phyloP scores from a whole-genome alignment of 768 basidiomycete species.

The Rhizopogon vulgaris region DNA sequence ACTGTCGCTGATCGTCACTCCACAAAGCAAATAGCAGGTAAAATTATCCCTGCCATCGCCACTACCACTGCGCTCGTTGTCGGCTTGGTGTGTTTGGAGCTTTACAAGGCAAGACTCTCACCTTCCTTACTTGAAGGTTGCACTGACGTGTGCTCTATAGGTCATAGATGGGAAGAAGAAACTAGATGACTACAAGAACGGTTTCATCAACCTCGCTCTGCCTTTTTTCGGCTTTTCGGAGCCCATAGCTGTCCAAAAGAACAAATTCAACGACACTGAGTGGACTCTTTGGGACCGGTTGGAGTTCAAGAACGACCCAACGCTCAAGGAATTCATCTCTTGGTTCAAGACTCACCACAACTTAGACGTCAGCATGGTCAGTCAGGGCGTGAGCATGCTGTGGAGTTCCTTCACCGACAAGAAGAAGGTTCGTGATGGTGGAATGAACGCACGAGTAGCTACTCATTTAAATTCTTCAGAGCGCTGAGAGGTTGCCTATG shows the following conservation, averaged over 20 bases:
- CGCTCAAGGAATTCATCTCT: constrained; percentile 74
- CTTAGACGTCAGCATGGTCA: constrained; percentile 91
- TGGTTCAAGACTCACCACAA: constrained; percentile 84
- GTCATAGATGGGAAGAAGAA: constrained; percentile 93
- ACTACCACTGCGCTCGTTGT: constrained; percentile 95
- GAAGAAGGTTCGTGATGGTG: constrained; percentile 64
- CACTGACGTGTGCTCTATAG: constrained; percentile 33
- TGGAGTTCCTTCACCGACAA: constrained; percentile 92
- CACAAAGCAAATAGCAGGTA: constrained; percentile 97
- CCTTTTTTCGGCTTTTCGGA: constrained; percentile 99
- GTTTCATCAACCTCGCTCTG: constrained; percentile 94
- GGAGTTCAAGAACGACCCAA: constrained; percentile 85
- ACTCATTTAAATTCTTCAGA: constrained; percentile 37
- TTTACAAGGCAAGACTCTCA: constrained; percentile 72
- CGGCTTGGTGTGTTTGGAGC: constrained; percentile 92
- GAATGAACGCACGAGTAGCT: background rate
- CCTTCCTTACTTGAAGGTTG: background rate
- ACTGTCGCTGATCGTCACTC: constrained; percentile 79
- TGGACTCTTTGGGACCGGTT: constrained; percentile 99
- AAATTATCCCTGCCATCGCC: constrained; percentile 99
- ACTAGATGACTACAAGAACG: constrained; percentile 95
- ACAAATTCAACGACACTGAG: constrained; percentile 81
- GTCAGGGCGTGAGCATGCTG: constrained; percentile 95
- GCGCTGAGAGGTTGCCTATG: constrained; percentile 83
- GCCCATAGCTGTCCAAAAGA: constrained; percentile 84